Evolutionary conservation across 2,329 filamentous ascomycete species (phyloP).

Genomic region (Aureobasidium sp.): DNA sequence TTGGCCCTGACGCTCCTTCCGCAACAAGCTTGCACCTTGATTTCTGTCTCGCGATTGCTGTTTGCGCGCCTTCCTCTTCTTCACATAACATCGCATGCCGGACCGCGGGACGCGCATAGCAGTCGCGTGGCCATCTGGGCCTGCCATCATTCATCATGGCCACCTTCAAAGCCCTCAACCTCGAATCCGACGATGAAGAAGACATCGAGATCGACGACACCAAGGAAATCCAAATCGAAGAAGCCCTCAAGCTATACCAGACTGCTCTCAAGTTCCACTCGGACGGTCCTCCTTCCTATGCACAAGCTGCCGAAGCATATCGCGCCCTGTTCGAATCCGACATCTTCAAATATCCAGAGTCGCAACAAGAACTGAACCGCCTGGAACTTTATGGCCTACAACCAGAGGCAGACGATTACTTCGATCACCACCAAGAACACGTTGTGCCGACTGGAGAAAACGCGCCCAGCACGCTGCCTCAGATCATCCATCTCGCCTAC

Average conservation of each 20-base stretch:
- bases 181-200: constrained; percentile 83
- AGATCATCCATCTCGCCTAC: constrained; percentile 86
- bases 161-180: constrained; percentile 80
- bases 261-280: constrained; percentile 84
- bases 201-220: constrained; percentile 93
- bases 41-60: neutral
- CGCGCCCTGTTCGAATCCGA: constrained; percentile 80
- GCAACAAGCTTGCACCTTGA: constrained; percentile 1
- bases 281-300: constrained; percentile 69
- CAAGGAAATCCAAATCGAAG: constrained; percentile 93
- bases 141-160: constrained; percentile 34
- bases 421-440: constrained; percentile 21
- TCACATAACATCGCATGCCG: neutral
- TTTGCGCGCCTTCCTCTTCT: neutral
- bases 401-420: constrained; percentile 34
- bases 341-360: constrained; percentile 88
- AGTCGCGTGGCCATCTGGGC: neutral
- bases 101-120: neutral
- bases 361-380: constrained; percentile 74
- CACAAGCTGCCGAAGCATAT: constrained; percentile 75
- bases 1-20: constrained; percentile 1
- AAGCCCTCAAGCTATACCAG: constrained; percentile 92
- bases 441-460: constrained; percentile 49
- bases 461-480: constrained; percentile 71
- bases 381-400: constrained; percentile 47